Percentiles rank a stretch among this genome's conserved stretches.
Conservation (phyloP, 2,329 filamentous ascomycete species). For the Paecilomyces dactylethromorphus region DNA sequence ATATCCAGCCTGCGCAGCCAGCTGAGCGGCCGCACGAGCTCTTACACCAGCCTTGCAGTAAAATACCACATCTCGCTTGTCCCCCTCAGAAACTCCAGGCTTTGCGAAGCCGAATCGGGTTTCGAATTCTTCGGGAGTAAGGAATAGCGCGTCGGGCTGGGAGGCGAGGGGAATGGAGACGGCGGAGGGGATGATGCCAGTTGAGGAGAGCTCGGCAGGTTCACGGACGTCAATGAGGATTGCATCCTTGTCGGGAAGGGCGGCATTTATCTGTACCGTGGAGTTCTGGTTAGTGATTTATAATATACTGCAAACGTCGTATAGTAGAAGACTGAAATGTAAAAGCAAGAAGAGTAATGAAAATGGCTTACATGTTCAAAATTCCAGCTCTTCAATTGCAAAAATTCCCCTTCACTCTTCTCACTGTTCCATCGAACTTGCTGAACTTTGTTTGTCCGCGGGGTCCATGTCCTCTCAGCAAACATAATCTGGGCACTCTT, state of each 20-base stretch:
- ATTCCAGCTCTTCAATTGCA: slow-evolving; percentile 19
- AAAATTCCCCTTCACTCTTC: neutral
- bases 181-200: slow-evolving; percentile 64
- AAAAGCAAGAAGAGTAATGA: neutral
- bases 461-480: neutral
- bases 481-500: neutral
- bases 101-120: slow-evolving; percentile 73
- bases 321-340: neutral
- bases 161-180: slow-evolving; percentile 76
- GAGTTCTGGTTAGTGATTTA: slow-evolving; percentile 2
- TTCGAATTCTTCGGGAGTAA: slow-evolving; percentile 71
- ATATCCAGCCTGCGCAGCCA: slow-evolving; percentile 75
- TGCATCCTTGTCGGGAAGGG: slow-evolving; percentile 21
- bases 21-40: slow-evolving; percentile 65
- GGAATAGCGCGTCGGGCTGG: slow-evolving; percentile 71
- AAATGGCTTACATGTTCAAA: slow-evolving; percentile 30
- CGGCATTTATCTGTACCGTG: slow-evolving; percentile 25
- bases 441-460: neutral
- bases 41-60: slow-evolving; percentile 92
- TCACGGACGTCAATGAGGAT: slow-evolving; percentile 44
- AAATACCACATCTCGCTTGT: slow-evolving; percentile 58
- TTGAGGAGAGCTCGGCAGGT: slow-evolving; percentile 37
- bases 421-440: slow-evolving; percentile 18
- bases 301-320: neutral
- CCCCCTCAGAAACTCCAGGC: slow-evolving; percentile 40